These are phyloP conservation scores for Hura crepitans DNA, from an alignment of 441 rosid genomes.

Conservation along the genomic window DNA sequence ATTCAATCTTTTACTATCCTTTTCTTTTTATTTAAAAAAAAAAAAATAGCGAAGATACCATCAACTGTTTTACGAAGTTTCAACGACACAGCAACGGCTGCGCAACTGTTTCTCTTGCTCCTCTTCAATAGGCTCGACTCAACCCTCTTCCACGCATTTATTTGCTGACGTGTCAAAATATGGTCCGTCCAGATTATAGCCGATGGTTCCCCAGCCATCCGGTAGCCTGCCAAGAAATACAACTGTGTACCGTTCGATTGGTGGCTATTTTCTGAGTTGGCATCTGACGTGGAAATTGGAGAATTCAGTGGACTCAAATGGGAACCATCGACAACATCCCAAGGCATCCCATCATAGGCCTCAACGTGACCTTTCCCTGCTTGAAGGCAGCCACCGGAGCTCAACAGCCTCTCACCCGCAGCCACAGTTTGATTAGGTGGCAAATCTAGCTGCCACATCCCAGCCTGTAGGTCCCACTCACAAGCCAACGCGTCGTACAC, in stretches of 20 bases:
- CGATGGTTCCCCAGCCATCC: slow-evolving; percentile 28
- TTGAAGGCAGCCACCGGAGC: slow-evolving; percentile 54
- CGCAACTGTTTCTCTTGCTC: slow-evolving; percentile 48
- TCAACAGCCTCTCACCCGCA: slow-evolving; percentile 34
- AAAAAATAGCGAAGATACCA: no score
- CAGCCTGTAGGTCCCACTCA: slow-evolving; percentile 40
- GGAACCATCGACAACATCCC: slow-evolving; percentile 51
- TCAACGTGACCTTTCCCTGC: slow-evolving; percentile 63
- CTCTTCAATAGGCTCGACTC: slow-evolving; percentile 38
- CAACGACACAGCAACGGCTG: slow-evolving; percentile 51
- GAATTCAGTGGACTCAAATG: slow-evolving; percentile 22
- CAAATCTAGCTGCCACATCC: slow-evolving; percentile 57
- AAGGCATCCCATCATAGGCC: slow-evolving; percentile 36
- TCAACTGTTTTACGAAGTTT: slow-evolving; percentile 20
- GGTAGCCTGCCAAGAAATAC: slow-evolving; percentile 44
- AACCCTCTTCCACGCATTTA: slow-evolving; percentile 38
- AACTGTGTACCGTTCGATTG: slow-evolving; percentile 33
- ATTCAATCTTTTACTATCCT: no score
- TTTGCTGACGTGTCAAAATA: slow-evolving; percentile 37
- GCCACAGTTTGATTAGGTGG: slow-evolving; percentile 57
- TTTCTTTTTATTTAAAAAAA: no score
- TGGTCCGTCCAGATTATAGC: slow-evolving; percentile 30
- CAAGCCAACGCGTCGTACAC: slow-evolving; percentile 30
- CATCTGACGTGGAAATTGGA: slow-evolving; percentile 19
- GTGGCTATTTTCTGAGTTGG: slow-evolving; percentile 21